Evolutionary conservation across 805 yeast species (phyloP).

Genomic region (Starmerella sp.): DNA sequence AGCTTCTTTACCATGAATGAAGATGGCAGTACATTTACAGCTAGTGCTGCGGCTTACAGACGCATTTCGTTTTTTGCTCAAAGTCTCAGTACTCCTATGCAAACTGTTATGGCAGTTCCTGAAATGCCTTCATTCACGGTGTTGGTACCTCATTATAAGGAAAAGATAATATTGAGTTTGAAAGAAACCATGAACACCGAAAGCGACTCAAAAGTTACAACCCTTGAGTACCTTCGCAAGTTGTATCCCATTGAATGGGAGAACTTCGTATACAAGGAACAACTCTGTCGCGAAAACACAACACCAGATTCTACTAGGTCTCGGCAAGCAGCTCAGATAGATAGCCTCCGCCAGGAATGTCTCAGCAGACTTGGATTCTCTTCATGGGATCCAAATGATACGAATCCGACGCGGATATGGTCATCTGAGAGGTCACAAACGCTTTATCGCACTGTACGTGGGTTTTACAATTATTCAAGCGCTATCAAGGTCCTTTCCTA

Average conservation of each 20-base stretch:
- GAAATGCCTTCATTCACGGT: constrained; percentile 77
- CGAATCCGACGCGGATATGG: constrained; percentile 70
- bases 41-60: constrained; percentile 59
- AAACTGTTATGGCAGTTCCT: constrained; percentile 53
- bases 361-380: constrained; percentile 19
- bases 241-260: constrained; percentile 71
- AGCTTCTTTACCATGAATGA: constrained; percentile 72
- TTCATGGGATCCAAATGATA: constrained; percentile 20
- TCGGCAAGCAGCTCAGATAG: not conserved
- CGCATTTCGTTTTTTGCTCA: constrained; percentile 84
- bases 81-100: constrained; percentile 75
- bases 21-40: constrained; percentile 39
- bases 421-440: constrained; percentile 78
- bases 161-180: constrained; percentile 63
- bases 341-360: not conserved
- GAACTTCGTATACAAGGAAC: constrained; percentile 53
- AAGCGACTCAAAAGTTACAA: constrained; percentile 52
- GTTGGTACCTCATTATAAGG: constrained; percentile 76
- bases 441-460: constrained; percentile 68
- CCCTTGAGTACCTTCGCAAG: constrained; percentile 68
- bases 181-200: constrained; percentile 66
- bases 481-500: constrained; percentile 62
- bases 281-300: not conserved
- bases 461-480: constrained; percentile 65
- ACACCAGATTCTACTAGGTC: not conserved